Base-by-base conservation (phyloP, 192 early-diverging fungal genomes). In the Coemansia sp. region DNA sequence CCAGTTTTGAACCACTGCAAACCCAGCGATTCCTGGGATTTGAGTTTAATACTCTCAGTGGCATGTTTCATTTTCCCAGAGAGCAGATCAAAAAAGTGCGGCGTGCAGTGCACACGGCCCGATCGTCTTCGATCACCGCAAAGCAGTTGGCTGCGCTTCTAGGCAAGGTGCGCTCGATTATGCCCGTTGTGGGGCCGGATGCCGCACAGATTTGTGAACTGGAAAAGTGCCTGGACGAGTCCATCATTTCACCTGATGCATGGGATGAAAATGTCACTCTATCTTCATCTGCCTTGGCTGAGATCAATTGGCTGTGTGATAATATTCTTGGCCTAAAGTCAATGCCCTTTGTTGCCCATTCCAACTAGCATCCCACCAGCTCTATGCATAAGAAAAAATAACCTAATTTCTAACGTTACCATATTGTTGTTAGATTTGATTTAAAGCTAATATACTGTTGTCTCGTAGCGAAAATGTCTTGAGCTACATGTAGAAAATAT, bases 11-110 rank as follows among this genome's bases (percentile, higher is more conserved):
- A 56, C 79, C 79, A 0, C 73, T 76, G 54, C 79, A 81, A 59
- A 81, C 69, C 67, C 79, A 81, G 64, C 41, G 73, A 24, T 81
- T 81, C 57, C 60, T 81, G 9, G 79, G 79, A 0, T 81, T 81
- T 51, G 73, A 73, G 23, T 81, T 81, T 52, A 81, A 81, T 27
- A 81, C 79, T 1, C n/a, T 73, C 9, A 67, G 73, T 10, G 54
- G 64, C 34, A 27, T 51, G 8, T 51, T 76, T 28, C 69, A 76
- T 48, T 69, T 81, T 27, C 79, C 79, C 38, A 67, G 64, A 48
- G 73, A 76, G 60, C 73, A 81, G 64, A 60, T 81, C 49, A 81
- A 76, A 19, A 75, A 76, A 56, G 69, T 81, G n/a, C 65, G 74
- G 8, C 58, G 79, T 6, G 79, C 73, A 2, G 73, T 71, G 10